phyloP scores from a whole-genome alignment of 139 green algal genomes.

The Ulvella scutata region DNA sequence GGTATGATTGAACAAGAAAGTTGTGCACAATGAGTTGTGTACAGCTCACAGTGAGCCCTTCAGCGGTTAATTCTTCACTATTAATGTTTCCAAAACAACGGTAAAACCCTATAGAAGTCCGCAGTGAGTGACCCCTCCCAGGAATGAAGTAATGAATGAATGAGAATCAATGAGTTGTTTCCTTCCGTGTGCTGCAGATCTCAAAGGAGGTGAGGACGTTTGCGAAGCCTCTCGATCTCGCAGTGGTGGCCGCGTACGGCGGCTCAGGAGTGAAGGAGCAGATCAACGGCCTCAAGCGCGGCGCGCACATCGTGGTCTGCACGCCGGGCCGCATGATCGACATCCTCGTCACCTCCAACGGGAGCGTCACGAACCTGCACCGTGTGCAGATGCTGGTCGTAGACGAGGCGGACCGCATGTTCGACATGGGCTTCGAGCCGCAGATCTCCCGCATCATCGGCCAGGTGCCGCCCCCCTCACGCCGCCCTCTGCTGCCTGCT shows the following conservation, averaged over 20 bases:
- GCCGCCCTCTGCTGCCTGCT: too few relatives aligned
- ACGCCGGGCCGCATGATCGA: slow-evolving; percentile 98
- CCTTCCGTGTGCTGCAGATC: slow-evolving; percentile 40
- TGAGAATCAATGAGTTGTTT: too few relatives aligned
- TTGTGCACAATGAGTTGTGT: too few relatives aligned
- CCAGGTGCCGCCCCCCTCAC: too few relatives aligned
- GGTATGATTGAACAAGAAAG: too few relatives aligned
- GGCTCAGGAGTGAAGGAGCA: slow-evolving; percentile 71
- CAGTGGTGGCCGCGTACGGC: slow-evolving; percentile 70
- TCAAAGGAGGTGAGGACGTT: slow-evolving; percentile 63
- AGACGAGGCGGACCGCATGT: slow-evolving; percentile 98
- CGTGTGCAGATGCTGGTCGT: slow-evolving; percentile 94
- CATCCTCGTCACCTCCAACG: slow-evolving; percentile 65
- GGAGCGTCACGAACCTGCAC: slow-evolving; percentile 88
- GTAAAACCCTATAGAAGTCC: too few relatives aligned
- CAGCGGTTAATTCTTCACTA: too few relatives aligned
- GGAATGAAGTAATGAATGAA: too few relatives aligned
- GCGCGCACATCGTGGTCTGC: slow-evolving; percentile 73
- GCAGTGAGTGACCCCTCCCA: too few relatives aligned
- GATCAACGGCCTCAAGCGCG: slow-evolving; percentile 90
- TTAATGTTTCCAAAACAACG: too few relatives aligned
- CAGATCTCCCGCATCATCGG: slow-evolving; percentile 14
- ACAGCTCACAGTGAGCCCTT: too few relatives aligned
- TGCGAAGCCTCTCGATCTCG: slow-evolving; percentile 41
- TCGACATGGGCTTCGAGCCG: slow-evolving; percentile 81